phyloP scores from a whole-genome alignment of 2,329 filamentous ascomycete genomes.

The Colletotrichum kahawae region DNA sequence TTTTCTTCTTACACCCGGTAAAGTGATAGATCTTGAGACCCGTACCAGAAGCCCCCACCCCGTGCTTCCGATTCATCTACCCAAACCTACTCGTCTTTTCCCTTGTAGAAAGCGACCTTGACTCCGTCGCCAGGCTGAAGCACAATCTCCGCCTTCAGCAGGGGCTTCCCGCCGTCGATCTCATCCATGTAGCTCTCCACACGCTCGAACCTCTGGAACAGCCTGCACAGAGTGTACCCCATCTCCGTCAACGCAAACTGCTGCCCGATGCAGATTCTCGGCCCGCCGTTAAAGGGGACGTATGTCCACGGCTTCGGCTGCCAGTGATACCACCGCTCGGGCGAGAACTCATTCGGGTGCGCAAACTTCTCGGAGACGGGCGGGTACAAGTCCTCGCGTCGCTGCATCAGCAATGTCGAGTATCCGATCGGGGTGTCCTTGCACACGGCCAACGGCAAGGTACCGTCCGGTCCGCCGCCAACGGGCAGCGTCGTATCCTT shows the following conservation, averaged over 20 bases:
- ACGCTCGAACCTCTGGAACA: constrained; percentile 74
- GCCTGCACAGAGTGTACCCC: constrained; percentile 71
- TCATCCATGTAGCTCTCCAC: constrained; percentile 62
- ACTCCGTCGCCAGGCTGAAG: constrained; percentile 65
- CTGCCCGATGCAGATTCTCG: constrained; percentile 78
- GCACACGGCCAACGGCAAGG: constrained; percentile 66
- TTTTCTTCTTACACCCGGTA: background rate
- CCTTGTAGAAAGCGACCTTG: constrained; percentile 59
- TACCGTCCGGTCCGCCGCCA: constrained; percentile 70
- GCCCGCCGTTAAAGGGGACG: constrained; percentile 77
- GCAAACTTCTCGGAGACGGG: constrained; percentile 48
- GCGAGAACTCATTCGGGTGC: constrained; percentile 59
- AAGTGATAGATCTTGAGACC: background rate
- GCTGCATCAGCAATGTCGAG: constrained; percentile 75
- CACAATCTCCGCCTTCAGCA: constrained; percentile 64
- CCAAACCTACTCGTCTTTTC: constrained; percentile 18
- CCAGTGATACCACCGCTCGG: constrained; percentile 70
- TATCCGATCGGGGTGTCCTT: constrained; percentile 72
- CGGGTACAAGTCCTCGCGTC: constrained; percentile 67
- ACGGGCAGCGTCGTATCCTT: constrained; percentile 76
- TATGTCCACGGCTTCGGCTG: constrained; percentile 73
- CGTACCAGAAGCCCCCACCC: background rate
- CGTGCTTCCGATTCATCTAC: background rate
- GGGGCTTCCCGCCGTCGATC: constrained; percentile 59
- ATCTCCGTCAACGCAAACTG: constrained; percentile 84